A percentile compares a stretch with the other conserved stretches of the same genome.
These are phyloP conservation scores for Xylaria sp. DNA, from an alignment of 2,329 filamentous ascomycete species.

Conservation along the genomic window DNA sequence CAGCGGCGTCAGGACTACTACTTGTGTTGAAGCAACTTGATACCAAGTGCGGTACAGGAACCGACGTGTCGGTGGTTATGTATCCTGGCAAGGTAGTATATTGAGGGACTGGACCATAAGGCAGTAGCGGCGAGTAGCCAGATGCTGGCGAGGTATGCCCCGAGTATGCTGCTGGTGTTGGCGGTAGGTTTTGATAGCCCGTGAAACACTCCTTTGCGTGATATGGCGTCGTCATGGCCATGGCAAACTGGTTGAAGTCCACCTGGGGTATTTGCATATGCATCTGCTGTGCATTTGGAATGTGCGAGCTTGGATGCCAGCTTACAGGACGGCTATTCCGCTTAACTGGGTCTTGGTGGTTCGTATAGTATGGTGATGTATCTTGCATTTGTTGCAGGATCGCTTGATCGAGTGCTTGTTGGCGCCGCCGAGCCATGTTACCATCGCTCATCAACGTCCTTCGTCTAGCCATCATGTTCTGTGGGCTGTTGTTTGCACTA, in stretches of 20 bases:
- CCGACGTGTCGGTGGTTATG: constrained; percentile 55
- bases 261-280: constrained; percentile 53
- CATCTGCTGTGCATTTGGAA: constrained; percentile 52
- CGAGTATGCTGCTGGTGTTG: constrained; percentile 66
- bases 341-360: constrained; percentile 50
- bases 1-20: constrained; percentile 45
- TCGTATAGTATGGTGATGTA: constrained; percentile 42
- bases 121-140: constrained; percentile 64
- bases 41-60: constrained; percentile 49
- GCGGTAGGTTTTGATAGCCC: constrained; percentile 59
- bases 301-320: constrained; percentile 77
- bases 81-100: constrained; percentile 53
- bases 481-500: constrained; percentile 76
- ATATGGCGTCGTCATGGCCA: constrained; percentile 54
- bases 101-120: constrained; percentile 54
- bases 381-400: constrained; percentile 53
- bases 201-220: constrained; percentile 57
- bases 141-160: constrained; percentile 67
- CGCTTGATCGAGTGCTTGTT: constrained; percentile 60
- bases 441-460: constrained; percentile 67
- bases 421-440: constrained; percentile 58
- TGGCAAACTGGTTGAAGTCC: constrained; percentile 53
- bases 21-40: constrained; percentile 46
- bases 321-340: constrained; percentile 71
- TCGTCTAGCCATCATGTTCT: constrained; percentile 63